Evolutionary conservation across 768 basidiomycete genomes (phyloP).

Genomic region (Aureoboletus auriporus): DNA sequence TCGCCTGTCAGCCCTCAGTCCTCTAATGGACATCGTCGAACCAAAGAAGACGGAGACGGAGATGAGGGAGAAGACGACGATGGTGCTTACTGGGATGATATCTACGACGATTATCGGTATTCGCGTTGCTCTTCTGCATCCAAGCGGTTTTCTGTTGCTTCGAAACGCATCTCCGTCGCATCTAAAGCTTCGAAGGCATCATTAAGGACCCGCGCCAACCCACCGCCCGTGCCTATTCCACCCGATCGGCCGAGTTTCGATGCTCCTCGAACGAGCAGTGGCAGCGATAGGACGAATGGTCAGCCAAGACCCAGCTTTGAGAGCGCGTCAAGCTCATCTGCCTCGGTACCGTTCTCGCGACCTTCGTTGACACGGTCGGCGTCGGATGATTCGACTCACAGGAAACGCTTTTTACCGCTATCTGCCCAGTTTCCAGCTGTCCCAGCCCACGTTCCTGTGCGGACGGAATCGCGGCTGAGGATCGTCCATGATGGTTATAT

Average conservation of each 20-base stretch:
- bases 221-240: slow-evolving; percentile 26
- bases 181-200: slow-evolving; percentile 26
- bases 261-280: slow-evolving; percentile 15
- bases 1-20: slow-evolving; percentile 11
- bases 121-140: slow-evolving; percentile 55
- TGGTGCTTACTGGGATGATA: slow-evolving; percentile 63
- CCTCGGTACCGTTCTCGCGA: slow-evolving; percentile 13
- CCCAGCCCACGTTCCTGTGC: slow-evolving; percentile 25
- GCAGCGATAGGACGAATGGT: slow-evolving; percentile 18
- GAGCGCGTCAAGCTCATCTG: slow-evolving; percentile 17
- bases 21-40: neutral
- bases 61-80: slow-evolving; percentile 23
- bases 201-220: slow-evolving; percentile 20
- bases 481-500: slow-evolving; percentile 25
- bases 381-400: slow-evolving; percentile 23
- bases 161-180: slow-evolving; percentile 19
- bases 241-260: slow-evolving; percentile 18
- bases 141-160: slow-evolving; percentile 17
- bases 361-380: slow-evolving; percentile 18
- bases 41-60: slow-evolving; percentile 6
- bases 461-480: slow-evolving; percentile 29
- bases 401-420: slow-evolving; percentile 16
- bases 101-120: slow-evolving; percentile 79
- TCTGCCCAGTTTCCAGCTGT: slow-evolving; percentile 31
- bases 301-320: slow-evolving; percentile 23